Base-by-base conservation (phyloP, 768 basidiomycete species). In the Xerocomellus chrysenteron region DNA sequence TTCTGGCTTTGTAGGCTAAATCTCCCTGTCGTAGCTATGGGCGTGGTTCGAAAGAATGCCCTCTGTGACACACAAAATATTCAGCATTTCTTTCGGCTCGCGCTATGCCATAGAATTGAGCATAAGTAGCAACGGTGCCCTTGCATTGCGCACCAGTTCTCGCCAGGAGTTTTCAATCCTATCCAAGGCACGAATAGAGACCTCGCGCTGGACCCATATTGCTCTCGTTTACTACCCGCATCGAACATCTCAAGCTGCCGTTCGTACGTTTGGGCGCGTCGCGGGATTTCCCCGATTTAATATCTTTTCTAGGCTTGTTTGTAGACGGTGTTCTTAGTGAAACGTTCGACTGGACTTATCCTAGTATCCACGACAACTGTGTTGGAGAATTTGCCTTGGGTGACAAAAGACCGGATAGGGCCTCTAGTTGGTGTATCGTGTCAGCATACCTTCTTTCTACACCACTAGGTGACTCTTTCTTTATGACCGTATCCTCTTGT, bases 171-270 rank as follows among this genome's bases (percentile, higher is more conserved):
- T 77, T 4, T 71, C 71, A 7, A 61, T 79, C 5, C 77, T 88
- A 50, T 69, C 78, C 9, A 72, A 80, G 50, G 70, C 80, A 2
- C 73, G 72, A 39, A 65, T 91, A 13, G 72, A 77, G 33, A 82
- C 78, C 52, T 75, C 75, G 8, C 80, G 85, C 10, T 93, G 92
- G 91, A 84, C 84, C 0, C 91, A 94, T 64, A 58, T 93, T 12
- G 65, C 80, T 1, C 70, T 93, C 17, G 83, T 89, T 8, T 82
- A 89, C 64, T 77, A 89, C 65, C 82, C 86, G 0, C 80, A 82
- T 56, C 74, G 78, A 45, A 71, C 75, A 7, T 75, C 80, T 5
- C 80, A 79, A 52, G 82, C 87, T 0, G 82, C 78, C 47, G 76
- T 90, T 53, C 83, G 90, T 88, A 69, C 61, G 82, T 73, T 50